Percentiles rank a stretch among this genome's conserved stretches.
Conservation (phyloP, 768 basidiomycete species). For the Phaffia tasmanica region DNA sequence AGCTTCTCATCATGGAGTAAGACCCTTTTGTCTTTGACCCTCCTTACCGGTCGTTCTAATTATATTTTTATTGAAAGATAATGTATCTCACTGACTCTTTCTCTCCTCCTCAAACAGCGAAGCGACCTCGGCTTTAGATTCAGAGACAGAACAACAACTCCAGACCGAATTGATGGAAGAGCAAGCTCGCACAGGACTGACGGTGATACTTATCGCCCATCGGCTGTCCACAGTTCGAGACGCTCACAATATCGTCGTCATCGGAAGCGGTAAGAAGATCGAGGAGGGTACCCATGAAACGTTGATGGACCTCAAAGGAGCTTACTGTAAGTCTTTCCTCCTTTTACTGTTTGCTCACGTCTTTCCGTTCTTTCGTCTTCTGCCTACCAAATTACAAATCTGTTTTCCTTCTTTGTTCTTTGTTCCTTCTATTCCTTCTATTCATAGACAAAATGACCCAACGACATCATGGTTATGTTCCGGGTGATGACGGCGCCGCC, state of each 20-base stretch:
- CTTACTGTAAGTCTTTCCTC: slow-evolving; percentile 10
- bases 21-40: not conserved
- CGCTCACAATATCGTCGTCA: slow-evolving; percentile 33
- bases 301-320: slow-evolving; percentile 26
- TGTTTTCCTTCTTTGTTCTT: no score
- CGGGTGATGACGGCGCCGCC: not conserved
- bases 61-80: not conserved
- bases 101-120: not conserved
- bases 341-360: not conserved
- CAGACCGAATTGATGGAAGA: slow-evolving; percentile 20
- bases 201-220: slow-evolving; percentile 25
- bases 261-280: slow-evolving; percentile 29
- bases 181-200: slow-evolving; percentile 26
- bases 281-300: slow-evolving; percentile 33
- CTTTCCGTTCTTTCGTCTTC: not conserved
- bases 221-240: slow-evolving; percentile 23
- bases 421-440: no score
- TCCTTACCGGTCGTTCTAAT: no score
- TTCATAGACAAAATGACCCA: not conserved
- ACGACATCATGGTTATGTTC: slow-evolving; percentile 15
- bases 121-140: slow-evolving; percentile 26
- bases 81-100: no score
- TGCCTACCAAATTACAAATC: not conserved
- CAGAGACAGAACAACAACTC: slow-evolving; percentile 18
- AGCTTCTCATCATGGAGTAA: slow-evolving; percentile 27